phyloP scores from a whole-genome alignment of 305 asterid species.

The Solanum hybrid region DNA sequence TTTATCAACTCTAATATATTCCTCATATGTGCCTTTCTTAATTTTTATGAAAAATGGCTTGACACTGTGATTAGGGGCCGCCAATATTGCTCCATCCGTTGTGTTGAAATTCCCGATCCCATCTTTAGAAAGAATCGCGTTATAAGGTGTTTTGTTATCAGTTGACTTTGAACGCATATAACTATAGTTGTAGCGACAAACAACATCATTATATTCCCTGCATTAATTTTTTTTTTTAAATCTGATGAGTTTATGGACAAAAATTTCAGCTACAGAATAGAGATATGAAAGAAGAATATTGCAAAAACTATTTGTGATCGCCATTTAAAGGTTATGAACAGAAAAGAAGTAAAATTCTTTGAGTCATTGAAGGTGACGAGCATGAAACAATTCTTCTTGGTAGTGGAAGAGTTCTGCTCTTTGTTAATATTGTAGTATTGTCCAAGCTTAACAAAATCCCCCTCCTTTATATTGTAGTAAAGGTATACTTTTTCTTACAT shows the following conservation, averaged over 20 bases:
- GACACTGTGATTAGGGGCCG: not conserved
- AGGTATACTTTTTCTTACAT: not conserved
- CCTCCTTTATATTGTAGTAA: not conserved
- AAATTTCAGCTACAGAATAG: not conserved
- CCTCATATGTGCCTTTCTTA: not conserved
- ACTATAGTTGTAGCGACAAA: not conserved
- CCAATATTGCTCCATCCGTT: not conserved
- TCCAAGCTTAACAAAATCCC: not conserved
- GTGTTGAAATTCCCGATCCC: not conserved
- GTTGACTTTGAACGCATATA: not conserved
- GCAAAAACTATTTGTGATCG: not conserved
- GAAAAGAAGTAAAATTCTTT: no score
- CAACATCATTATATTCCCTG: not conserved
- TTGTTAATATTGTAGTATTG: not conserved
- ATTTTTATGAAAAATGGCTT: not conserved
- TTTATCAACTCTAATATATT: not conserved
- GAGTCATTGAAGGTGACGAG: not conserved
- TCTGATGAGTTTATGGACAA: not conserved
- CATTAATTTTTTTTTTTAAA: fast-evolving
- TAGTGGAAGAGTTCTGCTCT: not conserved
- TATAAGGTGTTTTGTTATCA: not conserved
- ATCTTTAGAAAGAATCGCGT: not conserved
- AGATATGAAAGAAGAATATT: not conserved
- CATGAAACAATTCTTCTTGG: not conserved
- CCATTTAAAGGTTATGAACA: not conserved